phyloP scores from a whole-genome alignment of 2,329 filamentous ascomycete genomes.

The Claviceps quebecensis region DNA sequence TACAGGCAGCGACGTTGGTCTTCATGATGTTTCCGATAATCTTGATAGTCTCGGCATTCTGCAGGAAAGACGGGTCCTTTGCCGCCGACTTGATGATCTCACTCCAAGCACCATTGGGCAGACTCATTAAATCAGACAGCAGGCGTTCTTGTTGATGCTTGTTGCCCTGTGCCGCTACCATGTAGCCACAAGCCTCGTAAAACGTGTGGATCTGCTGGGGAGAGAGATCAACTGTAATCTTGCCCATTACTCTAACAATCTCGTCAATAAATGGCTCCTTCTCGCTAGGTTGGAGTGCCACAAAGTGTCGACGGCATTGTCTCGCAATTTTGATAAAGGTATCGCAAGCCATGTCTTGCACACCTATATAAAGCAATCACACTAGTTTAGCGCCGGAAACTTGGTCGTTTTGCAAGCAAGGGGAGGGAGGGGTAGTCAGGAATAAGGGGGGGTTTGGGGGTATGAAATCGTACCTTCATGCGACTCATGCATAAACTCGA shows the following conservation, averaged over 20 bases:
- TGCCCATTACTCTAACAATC: constrained; percentile 88
- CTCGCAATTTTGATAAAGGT: constrained; percentile 99
- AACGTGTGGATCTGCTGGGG: constrained; percentile 98
- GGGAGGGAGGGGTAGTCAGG: background rate
- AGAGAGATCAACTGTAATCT: constrained; percentile 88
- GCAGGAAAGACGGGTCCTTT: constrained; percentile 69
- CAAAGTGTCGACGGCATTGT: constrained; percentile 94
- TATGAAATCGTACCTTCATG: constrained; percentile 58
- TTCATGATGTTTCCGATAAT: constrained; percentile 99
- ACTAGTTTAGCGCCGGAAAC: background rate
- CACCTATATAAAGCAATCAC: constrained; percentile 36
- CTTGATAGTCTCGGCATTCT: constrained; percentile 93
- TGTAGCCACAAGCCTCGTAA: constrained; percentile 97
- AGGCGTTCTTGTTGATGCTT: constrained; percentile 86
- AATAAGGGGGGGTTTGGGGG: too few relatives aligned
- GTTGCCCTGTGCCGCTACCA: constrained; percentile 96
- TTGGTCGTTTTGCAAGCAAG: background rate
- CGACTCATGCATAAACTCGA: constrained; percentile 99
- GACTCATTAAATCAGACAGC: constrained; percentile 80
- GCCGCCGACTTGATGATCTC: constrained; percentile 83
- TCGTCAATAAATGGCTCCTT: constrained; percentile 95
- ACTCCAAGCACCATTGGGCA: constrained; percentile 92
- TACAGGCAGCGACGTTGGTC: constrained; percentile 97
- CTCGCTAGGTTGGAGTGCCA: constrained; percentile 88
- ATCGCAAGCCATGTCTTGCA: constrained; percentile 99